These are phyloP conservation scores for Pinus tabuliformis DNA, from an alignment of 75 land plant species.

Conservation along the genomic window DNA sequence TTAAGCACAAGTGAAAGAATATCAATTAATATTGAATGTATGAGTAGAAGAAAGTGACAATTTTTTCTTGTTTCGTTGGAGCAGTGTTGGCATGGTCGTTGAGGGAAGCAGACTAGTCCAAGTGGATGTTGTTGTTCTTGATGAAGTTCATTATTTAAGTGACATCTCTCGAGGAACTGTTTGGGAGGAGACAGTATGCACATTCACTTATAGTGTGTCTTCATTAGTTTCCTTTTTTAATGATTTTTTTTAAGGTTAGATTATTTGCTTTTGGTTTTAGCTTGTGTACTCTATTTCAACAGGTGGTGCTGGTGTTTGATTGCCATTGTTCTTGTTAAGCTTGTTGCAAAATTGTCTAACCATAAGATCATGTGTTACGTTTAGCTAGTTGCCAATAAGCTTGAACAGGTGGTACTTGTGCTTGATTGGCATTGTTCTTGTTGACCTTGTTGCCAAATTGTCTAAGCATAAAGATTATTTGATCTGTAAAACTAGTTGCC, in stretches of 20 bases:
- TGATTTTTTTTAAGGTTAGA: neutral
- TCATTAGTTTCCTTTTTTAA: neutral
- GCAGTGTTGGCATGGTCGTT: conserved; percentile 77
- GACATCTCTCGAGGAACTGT: conserved; percentile 97
- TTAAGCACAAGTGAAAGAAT: neutral
- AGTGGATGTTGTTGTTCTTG: conserved; percentile 90
- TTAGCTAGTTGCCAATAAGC: no score
- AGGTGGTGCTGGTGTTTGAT: neutral
- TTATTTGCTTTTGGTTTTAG: neutral
- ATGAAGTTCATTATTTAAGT: conserved; percentile 98
- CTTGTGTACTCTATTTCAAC: neutral
- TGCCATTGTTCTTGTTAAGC: neutral
- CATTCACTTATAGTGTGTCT: neutral
- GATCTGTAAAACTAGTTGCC: no score
- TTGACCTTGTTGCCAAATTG: neutral
- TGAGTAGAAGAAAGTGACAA: neutral
- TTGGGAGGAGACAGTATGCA: conserved; percentile 93
- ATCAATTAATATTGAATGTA: neutral
- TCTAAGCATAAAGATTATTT: no score
- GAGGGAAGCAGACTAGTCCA: conserved; percentile 60
- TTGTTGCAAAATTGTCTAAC: neutral
- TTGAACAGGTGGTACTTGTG: neutral
- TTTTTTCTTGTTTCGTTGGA: neutral
- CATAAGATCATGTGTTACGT: no score
- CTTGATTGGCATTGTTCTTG: neutral